Conservation (phyloP, 192 early-diverging fungal genomes). For the Irineochytrium annulatum region DNA sequence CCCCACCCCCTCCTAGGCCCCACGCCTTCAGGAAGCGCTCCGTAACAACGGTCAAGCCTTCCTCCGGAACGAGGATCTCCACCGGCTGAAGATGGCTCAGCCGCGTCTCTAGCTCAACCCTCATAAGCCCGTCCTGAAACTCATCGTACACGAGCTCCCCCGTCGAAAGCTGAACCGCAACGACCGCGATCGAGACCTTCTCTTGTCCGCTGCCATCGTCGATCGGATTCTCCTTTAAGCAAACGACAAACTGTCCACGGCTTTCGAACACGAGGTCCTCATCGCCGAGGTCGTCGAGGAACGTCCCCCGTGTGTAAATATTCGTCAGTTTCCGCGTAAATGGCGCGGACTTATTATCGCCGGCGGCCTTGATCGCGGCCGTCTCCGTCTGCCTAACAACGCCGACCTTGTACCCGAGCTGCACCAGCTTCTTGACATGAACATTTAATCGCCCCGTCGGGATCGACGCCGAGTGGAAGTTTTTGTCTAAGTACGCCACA, state of each 20-base stretch:
- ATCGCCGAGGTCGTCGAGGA: constrained; percentile 44
- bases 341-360: constrained; percentile 61
- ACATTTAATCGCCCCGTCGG: constrained; percentile 73
- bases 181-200: constrained; percentile 20
- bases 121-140: constrained; percentile 60
- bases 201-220: neutral
- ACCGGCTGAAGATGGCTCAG: constrained; percentile 60
- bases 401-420: constrained; percentile 81
- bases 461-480: constrained; percentile 76
- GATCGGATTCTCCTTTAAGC: constrained; percentile 2
- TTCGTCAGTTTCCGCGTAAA: constrained; percentile 65
- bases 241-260: constrained; percentile 2
- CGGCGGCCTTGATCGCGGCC: constrained; percentile 76
- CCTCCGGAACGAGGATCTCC: constrained; percentile 60
- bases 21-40: constrained; percentile 46
- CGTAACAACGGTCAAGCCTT: constrained; percentile 48
- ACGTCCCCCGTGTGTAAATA: constrained; percentile 66
- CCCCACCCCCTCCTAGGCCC: neutral
- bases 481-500: constrained; percentile 72
- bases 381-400: constrained; percentile 80
- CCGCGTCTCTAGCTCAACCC: constrained; percentile 66
- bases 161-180: constrained; percentile 61
- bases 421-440: constrained; percentile 77
- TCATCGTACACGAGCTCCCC: constrained; percentile 70
- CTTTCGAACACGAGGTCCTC: constrained; percentile 15